A percentile compares a stretch with the other conserved stretches of the same genome.
phyloP scores from a whole-genome alignment of 1,284 basidiomycete species.

The Cutaneotrichosporon arboriforme region DNA sequence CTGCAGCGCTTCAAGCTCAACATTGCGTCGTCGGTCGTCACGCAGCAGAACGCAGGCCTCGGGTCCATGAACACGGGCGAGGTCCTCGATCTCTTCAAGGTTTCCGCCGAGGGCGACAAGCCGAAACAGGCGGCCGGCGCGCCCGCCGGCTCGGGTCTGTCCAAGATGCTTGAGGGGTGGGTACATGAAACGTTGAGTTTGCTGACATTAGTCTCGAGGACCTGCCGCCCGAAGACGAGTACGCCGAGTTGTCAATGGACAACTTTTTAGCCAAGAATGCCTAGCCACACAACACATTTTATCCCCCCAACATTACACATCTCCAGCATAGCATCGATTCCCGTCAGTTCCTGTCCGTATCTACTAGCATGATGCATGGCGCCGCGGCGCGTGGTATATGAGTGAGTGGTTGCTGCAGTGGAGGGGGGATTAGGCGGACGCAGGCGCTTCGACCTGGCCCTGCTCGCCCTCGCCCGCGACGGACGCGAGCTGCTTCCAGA shows the following conservation, averaged over 20 bases:
- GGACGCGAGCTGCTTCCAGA: conserved; percentile 20
- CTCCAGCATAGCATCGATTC: background rate
- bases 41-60: conserved; percentile 91
- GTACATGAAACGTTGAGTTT: conserved; percentile 8
- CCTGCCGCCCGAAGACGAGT: conserved; percentile 82
- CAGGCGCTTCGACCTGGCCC: background rate
- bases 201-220: conserved; percentile 62
- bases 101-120: conserved; percentile 62
- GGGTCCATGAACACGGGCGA: conserved; percentile 95
- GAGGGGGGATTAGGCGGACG: background rate
- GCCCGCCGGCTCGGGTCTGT: conserved; percentile 52
- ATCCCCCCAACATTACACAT: background rate
- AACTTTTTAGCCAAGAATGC: conserved; percentile 56
- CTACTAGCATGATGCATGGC: conserved; percentile 16
- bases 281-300: conserved; percentile 2
- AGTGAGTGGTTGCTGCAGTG: background rate
- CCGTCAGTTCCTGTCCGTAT: background rate
- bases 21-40: conserved; percentile 93
- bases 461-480: background rate
- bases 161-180: conserved; percentile 67
- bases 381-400: background rate
- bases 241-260: conserved; percentile 74
- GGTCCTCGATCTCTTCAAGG: conserved; percentile 88
- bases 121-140: conserved; percentile 1
- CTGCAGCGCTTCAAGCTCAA: conserved; percentile 98